Base-by-base conservation (phyloP, 2,329 filamentous ascomycete genomes). In the Fragosphaeria purpurea region DNA sequence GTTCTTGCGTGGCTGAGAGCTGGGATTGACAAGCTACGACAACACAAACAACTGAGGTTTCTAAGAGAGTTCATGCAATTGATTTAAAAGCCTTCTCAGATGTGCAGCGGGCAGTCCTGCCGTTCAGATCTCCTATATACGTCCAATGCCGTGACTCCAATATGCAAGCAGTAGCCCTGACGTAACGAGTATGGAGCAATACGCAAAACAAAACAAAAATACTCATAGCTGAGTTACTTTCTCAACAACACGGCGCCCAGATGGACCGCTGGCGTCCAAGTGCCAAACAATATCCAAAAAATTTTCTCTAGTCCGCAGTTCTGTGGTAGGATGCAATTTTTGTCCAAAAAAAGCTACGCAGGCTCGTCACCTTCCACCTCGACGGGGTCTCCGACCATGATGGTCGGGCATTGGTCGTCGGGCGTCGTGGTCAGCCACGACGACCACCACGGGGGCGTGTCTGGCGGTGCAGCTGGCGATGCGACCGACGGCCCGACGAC, bases 1-100 rank as follows among this genome's bases (percentile, higher is more conserved):
- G 74, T 90, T 11, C 65, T 96, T 51, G 64, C 62, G 35, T 95
- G 88, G 88, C 66, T 95, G 53, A 71, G 74, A 6, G 62, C 54
- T 11, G 70, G 79, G 58, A 66, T 70, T 12, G 59, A 59, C 38
- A 69, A 65, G 47, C 62, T 75, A 40, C 62, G 60, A 1, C 32
- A 12, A 0, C 37, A 50, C 3, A 55, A 57, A 32, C 53, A 10
- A 3, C 31, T 50, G 11, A 49, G 55, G 8, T 44, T 58, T 22
- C 53, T 53, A 3, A 47, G 46, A 34, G 47, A 46, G 37, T 47
- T 49, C 33, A 31, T 44, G 34, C 22, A 22, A 22, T 22, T 22
- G 22, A 22, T 22, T 22, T 22, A 22, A 22, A 22, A 22, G 22
- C 22, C 7, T 3, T 30, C 12, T 61, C 56, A 70, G 13, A 69